Base-by-base conservation (phyloP, 495 filamentous ascomycete species). In the Extremus antarcticus region DNA sequence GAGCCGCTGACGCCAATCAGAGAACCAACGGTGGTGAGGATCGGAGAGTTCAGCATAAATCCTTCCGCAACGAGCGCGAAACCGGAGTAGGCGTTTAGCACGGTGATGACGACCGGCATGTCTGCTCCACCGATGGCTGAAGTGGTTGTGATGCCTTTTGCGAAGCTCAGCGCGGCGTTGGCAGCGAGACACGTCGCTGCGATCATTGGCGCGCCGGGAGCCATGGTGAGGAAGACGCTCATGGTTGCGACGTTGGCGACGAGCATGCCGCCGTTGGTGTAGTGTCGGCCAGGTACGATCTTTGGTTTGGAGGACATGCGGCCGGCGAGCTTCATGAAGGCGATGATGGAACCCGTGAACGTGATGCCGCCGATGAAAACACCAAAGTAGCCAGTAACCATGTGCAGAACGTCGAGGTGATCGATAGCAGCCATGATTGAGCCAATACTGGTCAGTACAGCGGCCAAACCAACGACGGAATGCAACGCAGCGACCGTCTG, bases 51-150 rank as follows among this genome's bases (percentile, higher is more conserved):
- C n/a, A 91, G 76, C 87, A 91, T 91, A 55, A 91, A 77, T 13
- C 87, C 87, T 66, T 91, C 87, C 0, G 87, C 86, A 0, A 91
- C 85, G 29, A 91, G 71, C 0, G 87, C 87, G 54, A 91, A 91
- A 9, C 87, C 87, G 43, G 84, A 88, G 62, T 90, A 91, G 2
- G 87, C 87, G 63, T 91, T 91, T 15, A 91, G 71, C 7, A 90
- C 86, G 0, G 86, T 91, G 56, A 91, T 90, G 19, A 89, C 87
- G 17, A 91, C 87, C 16, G 86, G 52, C 53, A 56, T 55, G 63
- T 89, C 86, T 3, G 86, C 87, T n/a, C 86, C 87, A 11, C 87
- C 87, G 65, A 91, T 89, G 10, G 84, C 85, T 29, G 87, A 73
- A 0, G 87, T 91, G 1, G 87, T 89, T 11, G 87, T 91, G 60